Percentiles rank a stretch among this genome's conserved stretches.
Conservation (phyloP, 345 rosid species). For the Psidium guajava region DNA sequence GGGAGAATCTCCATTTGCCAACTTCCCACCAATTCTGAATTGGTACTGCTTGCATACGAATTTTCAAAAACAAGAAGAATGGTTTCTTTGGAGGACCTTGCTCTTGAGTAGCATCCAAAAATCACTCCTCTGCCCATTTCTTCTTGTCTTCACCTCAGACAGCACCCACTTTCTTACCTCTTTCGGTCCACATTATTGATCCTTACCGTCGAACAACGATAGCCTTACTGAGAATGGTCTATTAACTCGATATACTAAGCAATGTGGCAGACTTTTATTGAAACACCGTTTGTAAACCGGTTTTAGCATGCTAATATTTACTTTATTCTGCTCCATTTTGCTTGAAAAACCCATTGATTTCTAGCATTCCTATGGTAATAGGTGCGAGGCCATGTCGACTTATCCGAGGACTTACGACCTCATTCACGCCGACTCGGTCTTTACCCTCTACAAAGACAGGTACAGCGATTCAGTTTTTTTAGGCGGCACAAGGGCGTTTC, state of each 20-base stretch:
- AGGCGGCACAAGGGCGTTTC: background rate
- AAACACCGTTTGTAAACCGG: background rate
- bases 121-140: background rate
- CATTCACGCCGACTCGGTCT: slow-evolving; percentile 8
- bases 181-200: background rate
- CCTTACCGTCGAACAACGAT: background rate
- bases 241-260: background rate
- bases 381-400: slow-evolving; percentile 15
- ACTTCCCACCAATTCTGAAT: background rate
- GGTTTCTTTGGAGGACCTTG: background rate
- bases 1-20: background rate
- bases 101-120: background rate
- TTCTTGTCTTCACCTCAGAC: background rate
- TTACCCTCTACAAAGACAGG: slow-evolving; percentile 11
- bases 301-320: background rate
- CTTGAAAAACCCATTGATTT: background rate
- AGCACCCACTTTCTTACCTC: background rate
- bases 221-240: background rate
- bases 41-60: background rate
- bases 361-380: background rate
- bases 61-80: background rate
- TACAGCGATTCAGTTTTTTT: background rate
- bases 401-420: slow-evolving; percentile 12
- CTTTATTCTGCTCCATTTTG: background rate
- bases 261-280: background rate